phyloP scores from a whole-genome alignment of 129 eudicot genomes.

The Rutidosis leptorrhynchoides region DNA sequence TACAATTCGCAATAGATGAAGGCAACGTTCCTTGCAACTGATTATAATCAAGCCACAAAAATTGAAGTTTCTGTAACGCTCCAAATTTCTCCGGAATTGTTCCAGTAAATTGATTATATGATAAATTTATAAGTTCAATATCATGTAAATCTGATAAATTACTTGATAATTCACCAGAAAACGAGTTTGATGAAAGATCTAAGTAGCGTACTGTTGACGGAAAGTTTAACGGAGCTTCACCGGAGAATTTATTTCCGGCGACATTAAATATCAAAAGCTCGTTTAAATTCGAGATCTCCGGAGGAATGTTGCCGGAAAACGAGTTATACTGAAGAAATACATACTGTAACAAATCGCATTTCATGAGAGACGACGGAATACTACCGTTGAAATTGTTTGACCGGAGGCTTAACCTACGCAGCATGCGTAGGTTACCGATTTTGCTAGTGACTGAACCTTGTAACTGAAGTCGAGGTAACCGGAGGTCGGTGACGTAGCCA shows the following conservation, averaged over 20 bases:
- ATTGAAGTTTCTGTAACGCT: slow-evolving; percentile 46
- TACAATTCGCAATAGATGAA: slow-evolving; percentile 66
- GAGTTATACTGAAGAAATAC: slow-evolving; percentile 59
- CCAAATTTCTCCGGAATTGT: slow-evolving; percentile 65
- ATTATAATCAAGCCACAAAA: slow-evolving; percentile 56
- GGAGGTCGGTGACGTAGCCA: slow-evolving; percentile 53
- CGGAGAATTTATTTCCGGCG: slow-evolving; percentile 63
- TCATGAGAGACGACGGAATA: slow-evolving; percentile 47
- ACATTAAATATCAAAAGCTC: slow-evolving; percentile 40
- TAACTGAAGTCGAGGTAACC: slow-evolving; percentile 65
- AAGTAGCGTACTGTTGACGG: slow-evolving; percentile 45
- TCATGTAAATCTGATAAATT: slow-evolving; percentile 36
- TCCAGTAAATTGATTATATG: slow-evolving; percentile 55
- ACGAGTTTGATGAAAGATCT: slow-evolving; percentile 53
- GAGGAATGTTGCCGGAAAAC: slow-evolving; percentile 53
- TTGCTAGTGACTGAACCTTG: slow-evolving; percentile 44
- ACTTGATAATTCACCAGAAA: slow-evolving; percentile 56
- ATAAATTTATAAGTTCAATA: slow-evolving; percentile 46
- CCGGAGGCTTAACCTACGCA: slow-evolving; percentile 66
- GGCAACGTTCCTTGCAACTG: slow-evolving; percentile 60
- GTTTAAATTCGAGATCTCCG: slow-evolving; percentile 43
- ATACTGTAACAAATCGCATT: slow-evolving; percentile 46
- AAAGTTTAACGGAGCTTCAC: slow-evolving; percentile 42
- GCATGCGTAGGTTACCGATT: slow-evolving; percentile 48
- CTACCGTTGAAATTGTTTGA: slow-evolving; percentile 50